A percentile compares a stretch with the other conserved stretches of the same genome.
Conservation (phyloP, 352 stramenopile species). For the Plasmopara viticola region DNA sequence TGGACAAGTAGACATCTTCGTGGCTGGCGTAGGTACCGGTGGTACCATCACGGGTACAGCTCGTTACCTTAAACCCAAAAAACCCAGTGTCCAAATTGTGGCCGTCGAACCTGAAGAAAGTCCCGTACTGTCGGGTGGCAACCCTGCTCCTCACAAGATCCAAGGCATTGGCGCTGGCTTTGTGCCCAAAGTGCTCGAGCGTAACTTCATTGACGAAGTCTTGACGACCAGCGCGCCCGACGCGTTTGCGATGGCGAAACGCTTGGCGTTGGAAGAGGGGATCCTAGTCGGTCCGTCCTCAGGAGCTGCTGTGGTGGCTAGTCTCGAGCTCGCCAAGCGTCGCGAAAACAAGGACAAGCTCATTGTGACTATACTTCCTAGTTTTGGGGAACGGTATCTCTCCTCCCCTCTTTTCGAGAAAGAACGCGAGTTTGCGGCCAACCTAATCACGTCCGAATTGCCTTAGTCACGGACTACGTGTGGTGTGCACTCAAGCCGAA, state of each 20-base stretch:
- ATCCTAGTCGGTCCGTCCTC: constrained; percentile 84
- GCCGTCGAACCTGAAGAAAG: constrained; percentile 82
- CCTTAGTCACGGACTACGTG: neutral
- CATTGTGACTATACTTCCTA: constrained; percentile 87
- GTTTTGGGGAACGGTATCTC: constrained; percentile 87
- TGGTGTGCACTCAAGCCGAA: too few relatives aligned
- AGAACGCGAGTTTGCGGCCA: constrained; percentile 66
- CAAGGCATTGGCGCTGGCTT: constrained; percentile 83
- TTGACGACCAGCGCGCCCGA: constrained; percentile 76
- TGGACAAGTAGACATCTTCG: constrained; percentile 81
- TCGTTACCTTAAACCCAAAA: constrained; percentile 85
- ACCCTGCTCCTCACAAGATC: constrained; percentile 80
- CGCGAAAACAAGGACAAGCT: constrained; percentile 83
- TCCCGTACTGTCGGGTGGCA: constrained; percentile 75
- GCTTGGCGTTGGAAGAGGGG: constrained; percentile 76
- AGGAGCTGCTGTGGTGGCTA: constrained; percentile 79
- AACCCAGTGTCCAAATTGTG: constrained; percentile 73
- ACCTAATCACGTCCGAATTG: constrained; percentile 34
- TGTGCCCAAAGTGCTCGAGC: constrained; percentile 70
- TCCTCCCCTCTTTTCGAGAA: constrained; percentile 74
- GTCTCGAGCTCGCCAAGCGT: constrained; percentile 72
- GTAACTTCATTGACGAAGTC: constrained; percentile 86
- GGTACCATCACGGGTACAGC: constrained; percentile 83
- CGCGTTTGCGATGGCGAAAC: constrained; percentile 83
- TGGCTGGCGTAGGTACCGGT: constrained; percentile 83